Conservation (phyloP, 1,284 basidiomycete genomes). For the Ganoderma lingzhi region DNA sequence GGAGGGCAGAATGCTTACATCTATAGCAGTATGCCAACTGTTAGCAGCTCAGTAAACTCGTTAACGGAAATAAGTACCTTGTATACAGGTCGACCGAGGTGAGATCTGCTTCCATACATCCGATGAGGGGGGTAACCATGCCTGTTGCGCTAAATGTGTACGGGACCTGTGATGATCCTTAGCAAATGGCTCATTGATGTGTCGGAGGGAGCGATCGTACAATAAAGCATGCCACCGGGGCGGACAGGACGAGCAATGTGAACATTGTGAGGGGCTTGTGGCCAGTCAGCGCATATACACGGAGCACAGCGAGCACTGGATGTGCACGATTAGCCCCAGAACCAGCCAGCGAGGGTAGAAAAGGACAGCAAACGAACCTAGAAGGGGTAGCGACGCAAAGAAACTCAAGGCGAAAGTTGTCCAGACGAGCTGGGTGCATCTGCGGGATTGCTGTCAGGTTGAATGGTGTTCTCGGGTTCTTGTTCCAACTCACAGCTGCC, state of each 20-base stretch:
- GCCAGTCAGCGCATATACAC: background rate
- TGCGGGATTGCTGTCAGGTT: background rate
- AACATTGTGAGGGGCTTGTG: background rate
- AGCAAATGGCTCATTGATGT: background rate
- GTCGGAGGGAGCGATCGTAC: background rate
- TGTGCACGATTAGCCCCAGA: background rate
- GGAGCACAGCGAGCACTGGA: background rate
- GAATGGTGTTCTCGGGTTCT: background rate
- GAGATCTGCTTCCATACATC: conserved; percentile 2
- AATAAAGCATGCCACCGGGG: background rate
- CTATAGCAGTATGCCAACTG: background rate
- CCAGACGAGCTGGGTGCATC: conserved; percentile 6
- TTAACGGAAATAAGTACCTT: background rate
- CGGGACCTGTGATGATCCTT: background rate
- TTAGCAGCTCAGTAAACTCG: background rate
- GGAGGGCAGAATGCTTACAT: background rate
- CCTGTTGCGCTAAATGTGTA: conserved; percentile 2
- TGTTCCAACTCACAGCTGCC: background rate
- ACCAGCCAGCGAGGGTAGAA: background rate
- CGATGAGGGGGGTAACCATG: background rate
- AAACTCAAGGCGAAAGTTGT: background rate
- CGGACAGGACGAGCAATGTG: background rate
- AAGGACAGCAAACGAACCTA: background rate
- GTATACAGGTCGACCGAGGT: background rate
- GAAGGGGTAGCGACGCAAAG: background rate